Conservation (phyloP, 2,329 filamentous ascomycete species). For the Chrysosporium keratinophilum region DNA sequence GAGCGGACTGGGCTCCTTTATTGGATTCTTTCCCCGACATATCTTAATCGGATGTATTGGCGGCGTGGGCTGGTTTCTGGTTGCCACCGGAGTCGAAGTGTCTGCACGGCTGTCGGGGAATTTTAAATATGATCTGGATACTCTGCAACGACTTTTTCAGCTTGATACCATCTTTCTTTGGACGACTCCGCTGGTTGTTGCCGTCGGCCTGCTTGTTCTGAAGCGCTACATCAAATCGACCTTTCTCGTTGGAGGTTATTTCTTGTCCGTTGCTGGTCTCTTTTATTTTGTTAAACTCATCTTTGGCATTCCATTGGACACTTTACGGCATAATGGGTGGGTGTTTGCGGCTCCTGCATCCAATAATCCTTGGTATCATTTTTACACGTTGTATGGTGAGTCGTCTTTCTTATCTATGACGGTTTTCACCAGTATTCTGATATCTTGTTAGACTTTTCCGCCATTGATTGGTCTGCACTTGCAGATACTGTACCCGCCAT, state of each 20-base stretch:
- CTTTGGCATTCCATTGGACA: conserved; percentile 55
- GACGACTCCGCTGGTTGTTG: conserved; percentile 66
- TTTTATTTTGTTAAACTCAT: conserved; percentile 38
- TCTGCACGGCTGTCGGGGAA: conserved; percentile 79
- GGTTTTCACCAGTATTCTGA: conserved; percentile 5
- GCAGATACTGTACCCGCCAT: conserved; percentile 82
- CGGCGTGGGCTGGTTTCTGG: conserved; percentile 88
- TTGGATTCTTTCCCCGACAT: conserved; percentile 92
- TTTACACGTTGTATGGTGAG: conserved; percentile 89
- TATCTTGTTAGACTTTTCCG: conserved; percentile 55
- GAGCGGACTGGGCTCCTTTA: conserved; percentile 79
- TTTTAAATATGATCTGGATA: conserved; percentile 68
- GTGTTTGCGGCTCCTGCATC: conserved; percentile 79
- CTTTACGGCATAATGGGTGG: conserved; percentile 68
- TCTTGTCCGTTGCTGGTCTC: conserved; percentile 63
- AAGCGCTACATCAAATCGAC: conserved; percentile 70
- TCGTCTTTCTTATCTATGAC: conserved; percentile 15
- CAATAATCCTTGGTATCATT: conserved; percentile 90
- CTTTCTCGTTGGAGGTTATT: conserved; percentile 77
- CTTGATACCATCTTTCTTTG: conserved; percentile 70
- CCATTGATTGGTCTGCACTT: conserved; percentile 75
- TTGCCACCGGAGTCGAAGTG: conserved; percentile 86
- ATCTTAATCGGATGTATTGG: conserved; percentile 96
- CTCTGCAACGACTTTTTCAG: conserved; percentile 62
- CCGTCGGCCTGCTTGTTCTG: conserved; percentile 63